phyloP scores from a whole-genome alignment of 1,284 basidiomycete species.

The Peniophora sp. region DNA sequence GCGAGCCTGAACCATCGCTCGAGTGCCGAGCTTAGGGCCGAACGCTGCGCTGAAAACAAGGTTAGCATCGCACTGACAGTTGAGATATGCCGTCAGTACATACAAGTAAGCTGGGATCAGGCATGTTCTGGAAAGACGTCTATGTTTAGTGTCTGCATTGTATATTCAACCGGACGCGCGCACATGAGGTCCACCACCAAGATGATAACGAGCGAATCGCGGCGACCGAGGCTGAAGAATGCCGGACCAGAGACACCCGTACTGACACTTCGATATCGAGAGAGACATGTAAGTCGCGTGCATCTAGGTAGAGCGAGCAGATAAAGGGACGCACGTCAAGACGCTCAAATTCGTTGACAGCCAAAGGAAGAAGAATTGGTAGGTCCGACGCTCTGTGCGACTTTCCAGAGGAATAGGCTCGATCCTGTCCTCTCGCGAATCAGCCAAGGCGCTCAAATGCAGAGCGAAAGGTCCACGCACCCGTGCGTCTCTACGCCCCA shows the following conservation, averaged over 20 bases:
- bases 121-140: constrained; percentile 13
- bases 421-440: constrained; percentile 30
- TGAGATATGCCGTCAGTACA: constrained; percentile 15
- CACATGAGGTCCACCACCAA: constrained; percentile 42
- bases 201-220: constrained; percentile 43
- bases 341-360: constrained; percentile 58
- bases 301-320: no score
- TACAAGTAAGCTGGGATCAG: constrained; percentile 46
- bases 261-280: constrained; percentile 28
- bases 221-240: constrained; percentile 47
- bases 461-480: constrained; percentile 10
- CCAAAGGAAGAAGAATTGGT: constrained; percentile 63
- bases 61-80: not conserved
- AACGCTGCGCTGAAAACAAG: constrained; percentile 36
- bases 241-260: constrained; percentile 54
- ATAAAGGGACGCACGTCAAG: constrained; percentile 31
- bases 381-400: constrained; percentile 43
- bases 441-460: not conserved
- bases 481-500: constrained; percentile 21
- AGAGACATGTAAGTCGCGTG: not conserved
- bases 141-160: not conserved
- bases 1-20: constrained; percentile 47
- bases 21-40: constrained; percentile 32
- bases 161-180: not conserved
- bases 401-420: constrained; percentile 37